Evolutionary conservation across 2,329 filamentous ascomycete species (phyloP).

Genomic region (Elsinoe perseae): DNA sequence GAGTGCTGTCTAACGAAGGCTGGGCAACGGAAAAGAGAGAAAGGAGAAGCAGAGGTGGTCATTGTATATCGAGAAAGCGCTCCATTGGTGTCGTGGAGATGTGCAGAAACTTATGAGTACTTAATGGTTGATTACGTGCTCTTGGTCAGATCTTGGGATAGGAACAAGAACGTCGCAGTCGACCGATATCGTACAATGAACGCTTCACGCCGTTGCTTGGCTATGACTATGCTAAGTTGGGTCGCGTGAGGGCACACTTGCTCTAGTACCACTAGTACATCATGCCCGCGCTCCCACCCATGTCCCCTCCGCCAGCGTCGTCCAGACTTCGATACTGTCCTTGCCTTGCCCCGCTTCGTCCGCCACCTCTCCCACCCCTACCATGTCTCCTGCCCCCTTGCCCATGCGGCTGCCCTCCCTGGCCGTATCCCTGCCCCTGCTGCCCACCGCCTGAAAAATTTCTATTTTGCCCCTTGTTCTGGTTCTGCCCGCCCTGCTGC

Average conservation of each 20-base stretch:
- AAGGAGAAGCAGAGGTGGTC: too few species aligned
- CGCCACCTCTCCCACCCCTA: constrained; percentile 21
- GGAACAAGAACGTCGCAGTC: too few species aligned
- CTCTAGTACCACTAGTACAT: constrained; percentile 25
- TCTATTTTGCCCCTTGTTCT: constrained; percentile 22
- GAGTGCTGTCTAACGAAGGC: too few species aligned
- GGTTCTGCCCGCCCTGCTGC: constrained; percentile 26
- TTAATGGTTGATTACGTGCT: too few species aligned
- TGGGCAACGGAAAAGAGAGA: too few species aligned
- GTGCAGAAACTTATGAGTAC: too few species aligned
- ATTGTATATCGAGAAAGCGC: too few species aligned
- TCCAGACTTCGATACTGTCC: constrained; percentile 38
- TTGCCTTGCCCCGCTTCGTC: constrained; percentile 26
- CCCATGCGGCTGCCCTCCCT: constrained; percentile 33
- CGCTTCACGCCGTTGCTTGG: neutral
- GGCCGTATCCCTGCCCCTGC: constrained; percentile 31
- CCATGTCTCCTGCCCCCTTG: constrained; percentile 39
- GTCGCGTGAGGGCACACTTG: neutral
- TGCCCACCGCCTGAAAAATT: constrained; percentile 34
- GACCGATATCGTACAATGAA: too few species aligned
- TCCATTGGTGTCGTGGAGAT: too few species aligned
- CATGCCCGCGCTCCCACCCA: constrained; percentile 25
- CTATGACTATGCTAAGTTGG: neutral
- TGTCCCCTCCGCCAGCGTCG: constrained; percentile 32
- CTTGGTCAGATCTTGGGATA: too few species aligned